Evolutionary conservation across 257 asterid species (phyloP).

Genomic region (Handroanthus guayacan): DNA sequence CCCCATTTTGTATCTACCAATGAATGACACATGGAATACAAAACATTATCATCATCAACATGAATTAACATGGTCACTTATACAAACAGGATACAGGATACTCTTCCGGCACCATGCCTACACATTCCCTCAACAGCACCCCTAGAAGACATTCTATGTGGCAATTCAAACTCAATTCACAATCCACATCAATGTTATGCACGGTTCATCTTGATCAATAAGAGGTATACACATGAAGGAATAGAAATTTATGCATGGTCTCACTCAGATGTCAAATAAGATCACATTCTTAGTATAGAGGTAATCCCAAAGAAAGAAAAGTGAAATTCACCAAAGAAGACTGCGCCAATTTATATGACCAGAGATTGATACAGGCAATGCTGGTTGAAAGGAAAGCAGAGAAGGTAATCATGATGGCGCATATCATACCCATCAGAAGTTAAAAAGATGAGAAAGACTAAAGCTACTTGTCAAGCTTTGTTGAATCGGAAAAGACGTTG

Average conservation of each 20-base stretch:
- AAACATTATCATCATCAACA: conserved; percentile 41
- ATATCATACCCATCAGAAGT: neutral
- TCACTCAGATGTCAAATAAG: conserved; percentile 15
- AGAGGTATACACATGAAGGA: conserved; percentile 6
- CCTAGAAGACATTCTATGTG: conserved; percentile 1
- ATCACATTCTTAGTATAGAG: conserved; percentile 22
- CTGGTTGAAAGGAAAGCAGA: conserved; percentile 10
- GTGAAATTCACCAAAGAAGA: conserved; percentile 18
- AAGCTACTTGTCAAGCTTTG: conserved; percentile 6
- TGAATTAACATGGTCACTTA: conserved; percentile 16
- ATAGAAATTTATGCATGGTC: conserved; percentile 16
- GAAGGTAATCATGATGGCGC: conserved; percentile 19
- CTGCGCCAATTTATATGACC: conserved; percentile 19
- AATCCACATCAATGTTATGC: neutral
- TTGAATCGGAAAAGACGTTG: conserved; percentile 5
- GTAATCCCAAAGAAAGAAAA: conserved; percentile 11
- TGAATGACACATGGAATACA: conserved; percentile 32
- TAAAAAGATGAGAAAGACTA: conserved; percentile 8
- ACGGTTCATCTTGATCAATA: conserved; percentile 6
- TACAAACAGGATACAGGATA: conserved; percentile 24
- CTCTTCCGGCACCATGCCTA: neutral
- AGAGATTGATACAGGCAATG: conserved; percentile 7
- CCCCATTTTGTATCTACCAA: conserved; percentile 80
- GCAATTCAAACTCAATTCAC: conserved; percentile 26
- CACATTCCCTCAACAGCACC: conserved; percentile 7